Evolutionary conservation across 1,284 basidiomycete species (phyloP), one percentile per base, ranked within the genome.

Genomic region (Malassezia vespertilionis): DNA sequence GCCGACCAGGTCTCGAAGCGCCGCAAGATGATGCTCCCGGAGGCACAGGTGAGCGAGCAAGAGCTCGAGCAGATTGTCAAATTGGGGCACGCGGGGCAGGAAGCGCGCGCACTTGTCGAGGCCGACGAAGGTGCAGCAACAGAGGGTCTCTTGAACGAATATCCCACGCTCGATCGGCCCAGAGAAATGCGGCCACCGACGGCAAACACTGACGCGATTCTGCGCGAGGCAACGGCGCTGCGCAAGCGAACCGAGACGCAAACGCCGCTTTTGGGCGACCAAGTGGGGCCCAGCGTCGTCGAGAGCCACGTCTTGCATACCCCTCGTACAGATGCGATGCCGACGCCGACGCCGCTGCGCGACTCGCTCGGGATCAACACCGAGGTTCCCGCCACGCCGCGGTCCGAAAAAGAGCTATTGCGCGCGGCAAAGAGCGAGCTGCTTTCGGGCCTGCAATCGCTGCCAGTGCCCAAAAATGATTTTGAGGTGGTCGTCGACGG

Each of bases 1-100:
- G 89, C 89, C 15, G 89, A 96, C 72, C 86, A 86, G 47, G 90
- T 97, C 49, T 84, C 86, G 21, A 80, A 88, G 61, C 75, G 93
- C 53, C 75, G 87, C 59, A 86, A 86, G 71, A 76, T 99, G 37
- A 80, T 81, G 50, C 76, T 97, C 10, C 93, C 93, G 0, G 76
- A 77, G 17, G 87, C 91, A 2, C 91, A 97, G 67, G 93, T 99
- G 3, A 86, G 86, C n/a, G 89, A 99, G 72, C 74, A 77, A 6
- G 91, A 99, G 73, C 74, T 99, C 40, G 93, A 97, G 73, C 89
- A 96, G 61, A 96, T 97, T 61, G 91, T 95, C 62, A 99, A 97
- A 76, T 90, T 97, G 60, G 93, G 91, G 1, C 82, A 86, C 69
- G 84, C 85, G 0, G 84, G 89, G 5, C 86, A 95, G 73, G 82